Evolutionary conservation across 176 grass and related monocot genomes (phyloP), one percentile per base, ranked within the genome.

Genomic region (Eragrostis nindensis): DNA sequence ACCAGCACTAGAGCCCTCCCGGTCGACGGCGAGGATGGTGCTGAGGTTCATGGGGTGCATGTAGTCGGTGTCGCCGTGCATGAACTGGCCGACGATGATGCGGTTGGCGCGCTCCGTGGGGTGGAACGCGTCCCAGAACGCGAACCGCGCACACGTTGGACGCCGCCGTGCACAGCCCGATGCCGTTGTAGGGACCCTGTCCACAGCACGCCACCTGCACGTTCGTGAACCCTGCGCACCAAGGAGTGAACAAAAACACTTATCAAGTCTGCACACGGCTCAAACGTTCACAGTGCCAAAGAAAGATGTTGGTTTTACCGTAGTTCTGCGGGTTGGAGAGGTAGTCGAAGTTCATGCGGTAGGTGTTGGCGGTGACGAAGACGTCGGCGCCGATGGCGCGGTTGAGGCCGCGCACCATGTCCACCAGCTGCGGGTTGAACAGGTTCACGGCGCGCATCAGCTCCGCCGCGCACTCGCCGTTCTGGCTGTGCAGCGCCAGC

Each of bases 1-100:
- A 13, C 10, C 0, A 8, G 6, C 4, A 6, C 46, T 68, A 70
- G 30, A 48, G 44, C 25, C 70, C 22, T 63, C 64, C 26, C 72
- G 47, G 82, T 97, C 92, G 57, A 94, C 49, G 18, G 95, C 83
- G 70, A 98, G 78, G 74, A 98, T 89, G 70, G 92, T 92, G 90
- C 90, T 92, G 83, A 98, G 83, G 86, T 98, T 98, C 90, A 94
- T 91, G 25, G 95, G 95, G 60, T 70, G 85, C 90, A 98, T 98
- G 82, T 91, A 92, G 18, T 94, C 95, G 1, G 73, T 60, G n/a
- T 79, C 76, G 0, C 95, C 95, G 6, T 63, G 75, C 92, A 98
- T 94, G 80, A 98, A 68, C 85, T 90, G 90, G 1, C 4, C 24
- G 68, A 98, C 95, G 45, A 98, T 84, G 86, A 98, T 81, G 27